Evolutionary conservation across 2,329 filamentous ascomycete species (phyloP).

Genomic region (Monilinia laxa): DNA sequence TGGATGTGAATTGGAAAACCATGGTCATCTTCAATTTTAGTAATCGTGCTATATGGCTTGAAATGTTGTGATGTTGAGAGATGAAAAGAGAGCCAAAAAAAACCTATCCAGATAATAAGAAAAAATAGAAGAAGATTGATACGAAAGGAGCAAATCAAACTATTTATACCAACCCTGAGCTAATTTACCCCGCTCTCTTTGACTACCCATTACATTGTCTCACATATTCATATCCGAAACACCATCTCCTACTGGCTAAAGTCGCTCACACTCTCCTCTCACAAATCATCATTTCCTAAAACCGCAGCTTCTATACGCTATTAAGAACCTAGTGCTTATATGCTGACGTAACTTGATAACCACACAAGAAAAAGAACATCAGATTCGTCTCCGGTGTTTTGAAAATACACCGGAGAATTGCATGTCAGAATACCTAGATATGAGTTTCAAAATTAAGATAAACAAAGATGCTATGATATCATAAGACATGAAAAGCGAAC

Average conservation of each 20-base stretch:
- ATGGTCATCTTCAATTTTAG: background rate
- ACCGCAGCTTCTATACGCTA: background rate
- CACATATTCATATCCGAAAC: background rate
- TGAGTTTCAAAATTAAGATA: too few species aligned
- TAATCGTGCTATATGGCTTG: background rate
- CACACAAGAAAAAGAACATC: background rate
- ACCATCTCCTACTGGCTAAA: background rate
- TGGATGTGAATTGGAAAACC: too few species aligned
- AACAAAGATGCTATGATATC: background rate
- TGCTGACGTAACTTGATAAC: background rate
- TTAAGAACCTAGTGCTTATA: background rate
- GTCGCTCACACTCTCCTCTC: background rate
- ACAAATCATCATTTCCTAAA: background rate
- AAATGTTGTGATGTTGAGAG: background rate
- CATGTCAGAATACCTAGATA: background rate
- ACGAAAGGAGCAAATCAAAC: background rate
- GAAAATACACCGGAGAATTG: background rate
- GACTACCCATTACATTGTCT: background rate
- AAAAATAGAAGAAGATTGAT: background rate
- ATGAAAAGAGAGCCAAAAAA: background rate
- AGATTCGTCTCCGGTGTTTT: background rate
- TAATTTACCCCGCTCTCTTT: background rate
- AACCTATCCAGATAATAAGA: background rate
- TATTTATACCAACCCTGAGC: background rate
- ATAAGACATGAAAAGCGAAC: background rate